Evolutionary conservation across 805 yeast species (phyloP).

Genomic region (Candida maris): DNA sequence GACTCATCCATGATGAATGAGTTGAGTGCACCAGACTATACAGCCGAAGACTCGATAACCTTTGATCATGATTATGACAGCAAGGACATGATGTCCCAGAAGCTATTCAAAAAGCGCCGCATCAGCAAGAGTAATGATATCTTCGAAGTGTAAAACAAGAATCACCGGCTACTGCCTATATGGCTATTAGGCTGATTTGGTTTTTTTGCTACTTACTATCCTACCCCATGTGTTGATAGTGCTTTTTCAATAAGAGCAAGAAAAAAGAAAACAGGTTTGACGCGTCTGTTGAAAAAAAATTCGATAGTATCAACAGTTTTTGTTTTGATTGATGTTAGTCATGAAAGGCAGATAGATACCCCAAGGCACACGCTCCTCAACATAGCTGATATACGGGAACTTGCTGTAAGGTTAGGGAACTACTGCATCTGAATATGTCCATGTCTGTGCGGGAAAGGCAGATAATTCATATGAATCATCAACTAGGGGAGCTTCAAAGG

Average conservation of each 20-base stretch:
- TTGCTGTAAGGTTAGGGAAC: no score
- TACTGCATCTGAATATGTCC: conserved; percentile 4
- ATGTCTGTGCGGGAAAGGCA: conserved; percentile 19
- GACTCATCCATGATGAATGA: conserved; percentile 10
- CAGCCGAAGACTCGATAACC: conserved; percentile 3
- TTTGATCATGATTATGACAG: conserved; percentile 3
- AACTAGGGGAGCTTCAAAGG: conserved; percentile 19
- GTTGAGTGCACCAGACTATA: neutral
- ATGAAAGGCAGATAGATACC: no score
- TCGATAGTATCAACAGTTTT: no score
- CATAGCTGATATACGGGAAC: no score
- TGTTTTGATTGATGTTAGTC: no score
- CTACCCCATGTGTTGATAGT: no score
- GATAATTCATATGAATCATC: conserved; percentile 20
- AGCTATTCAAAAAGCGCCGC: conserved; percentile 13
- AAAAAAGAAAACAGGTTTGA: no score
- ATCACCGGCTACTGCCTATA: neutral
- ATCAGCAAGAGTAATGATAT: conserved; percentile 20
- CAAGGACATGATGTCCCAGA: neutral
- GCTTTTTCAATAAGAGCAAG: no score
- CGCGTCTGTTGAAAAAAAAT: neutral
- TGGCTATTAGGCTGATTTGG: no score
- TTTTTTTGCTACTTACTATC: no score
- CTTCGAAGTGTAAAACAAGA: conserved; percentile 13
- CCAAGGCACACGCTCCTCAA: no score